Evolutionary conservation across 257 asterid species (phyloP).

Genomic region (Nicotiana otophora): DNA sequence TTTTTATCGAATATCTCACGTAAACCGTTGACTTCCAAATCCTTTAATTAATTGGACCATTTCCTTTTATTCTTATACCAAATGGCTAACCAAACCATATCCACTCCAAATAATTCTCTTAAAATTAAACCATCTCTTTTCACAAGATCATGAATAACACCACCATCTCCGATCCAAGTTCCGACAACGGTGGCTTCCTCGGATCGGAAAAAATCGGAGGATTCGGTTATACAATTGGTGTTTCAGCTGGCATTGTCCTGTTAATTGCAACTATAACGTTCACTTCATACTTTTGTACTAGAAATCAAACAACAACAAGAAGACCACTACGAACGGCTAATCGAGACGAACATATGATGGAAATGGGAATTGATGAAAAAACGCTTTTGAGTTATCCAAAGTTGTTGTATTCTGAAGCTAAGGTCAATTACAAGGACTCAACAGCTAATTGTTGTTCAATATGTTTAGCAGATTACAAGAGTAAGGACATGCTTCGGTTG

Average conservation of each 20-base stretch:
- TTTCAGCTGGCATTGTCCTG: constrained; percentile 72
- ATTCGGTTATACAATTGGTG: constrained; percentile 80
- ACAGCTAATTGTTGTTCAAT: constrained; percentile 65
- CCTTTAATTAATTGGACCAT: neutral
- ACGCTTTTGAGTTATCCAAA: constrained; percentile 62
- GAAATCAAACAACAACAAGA: constrained; percentile 13
- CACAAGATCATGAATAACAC: constrained; percentile 27
- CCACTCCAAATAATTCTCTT: neutral
- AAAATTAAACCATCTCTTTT: neutral
- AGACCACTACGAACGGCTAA: neutral
- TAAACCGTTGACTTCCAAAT: constrained; percentile 5
- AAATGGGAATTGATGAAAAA: constrained; percentile 61
- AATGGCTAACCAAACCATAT: constrained; percentile 25
- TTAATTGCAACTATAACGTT: constrained; percentile 67
- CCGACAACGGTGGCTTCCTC: constrained; percentile 37
- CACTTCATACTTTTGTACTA: constrained; percentile 73
- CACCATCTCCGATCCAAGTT: constrained; percentile 17
- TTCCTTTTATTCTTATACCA: neutral
- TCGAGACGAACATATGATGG: constrained; percentile 11
- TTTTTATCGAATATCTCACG: neutral
- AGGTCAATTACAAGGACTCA: constrained; percentile 42
- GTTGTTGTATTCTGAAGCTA: constrained; percentile 61
- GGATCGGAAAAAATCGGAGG: constrained; percentile 53
- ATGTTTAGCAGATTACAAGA: constrained; percentile 71
- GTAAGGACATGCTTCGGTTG: constrained; percentile 42